Evolutionary conservation across 1,139 yeast genomes (phyloP).

Genomic region (Lodderomyces parapsilosis): DNA sequence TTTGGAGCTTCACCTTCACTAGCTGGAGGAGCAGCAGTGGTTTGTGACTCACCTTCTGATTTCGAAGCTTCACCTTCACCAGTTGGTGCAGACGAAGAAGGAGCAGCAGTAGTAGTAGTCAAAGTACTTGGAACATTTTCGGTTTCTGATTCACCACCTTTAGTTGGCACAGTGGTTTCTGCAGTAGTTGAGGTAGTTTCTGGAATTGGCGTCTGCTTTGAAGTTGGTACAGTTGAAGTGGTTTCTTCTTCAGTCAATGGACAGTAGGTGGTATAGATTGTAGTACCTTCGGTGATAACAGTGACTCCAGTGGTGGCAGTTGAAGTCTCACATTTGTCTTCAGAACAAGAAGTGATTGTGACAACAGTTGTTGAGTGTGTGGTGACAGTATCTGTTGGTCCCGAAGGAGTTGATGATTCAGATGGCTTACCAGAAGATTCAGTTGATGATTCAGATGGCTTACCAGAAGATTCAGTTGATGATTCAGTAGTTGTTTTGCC

Average conservation of each 20-base stretch:
- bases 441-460: neutral
- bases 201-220: neutral
- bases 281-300: constrained; percentile 26
- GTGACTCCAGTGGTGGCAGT: constrained; percentile 40
- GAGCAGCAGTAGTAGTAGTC: constrained; percentile 17
- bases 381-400: constrained; percentile 19
- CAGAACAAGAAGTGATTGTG: constrained; percentile 51
- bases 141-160: constrained; percentile 21
- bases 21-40: neutral
- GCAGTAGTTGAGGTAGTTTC: constrained; percentile 1
- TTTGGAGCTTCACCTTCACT: constrained; percentile 6
- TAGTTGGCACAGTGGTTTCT: constrained; percentile 1
- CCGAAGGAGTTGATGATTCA: neutral
- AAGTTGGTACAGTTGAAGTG: constrained; percentile 3
- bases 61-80: no score
- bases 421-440: neutral
- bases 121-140: neutral
- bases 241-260: constrained; percentile 11
- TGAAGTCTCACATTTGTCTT: constrained; percentile 27
- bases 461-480: neutral
- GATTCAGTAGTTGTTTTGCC: neutral
- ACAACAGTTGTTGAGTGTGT: constrained; percentile 30
- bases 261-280: constrained; percentile 15
- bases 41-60: neutral
- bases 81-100: neutral